Percentiles rank a stretch among this genome's conserved stretches.
phyloP scores from a whole-genome alignment of 352 stramenopile genomes.

The Phytophthora meadii region DNA sequence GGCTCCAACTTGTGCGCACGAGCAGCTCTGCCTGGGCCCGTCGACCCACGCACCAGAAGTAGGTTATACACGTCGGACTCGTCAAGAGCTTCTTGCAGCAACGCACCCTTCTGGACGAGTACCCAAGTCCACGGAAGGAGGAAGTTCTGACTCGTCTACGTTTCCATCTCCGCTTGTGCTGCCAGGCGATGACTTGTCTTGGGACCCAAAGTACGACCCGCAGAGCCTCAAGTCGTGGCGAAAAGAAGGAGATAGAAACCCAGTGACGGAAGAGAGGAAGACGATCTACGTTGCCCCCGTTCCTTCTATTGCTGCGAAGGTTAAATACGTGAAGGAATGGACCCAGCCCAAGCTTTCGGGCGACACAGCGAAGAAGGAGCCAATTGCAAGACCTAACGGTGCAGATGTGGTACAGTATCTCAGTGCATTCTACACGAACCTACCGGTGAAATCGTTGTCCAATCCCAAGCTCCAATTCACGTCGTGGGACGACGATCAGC shows the following conservation, averaged over 20 bases:
- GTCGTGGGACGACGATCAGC: conserved; percentile 16
- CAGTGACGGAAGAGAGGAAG: conserved; percentile 22
- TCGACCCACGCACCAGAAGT: conserved; percentile 18
- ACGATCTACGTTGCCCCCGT: conserved; percentile 30
- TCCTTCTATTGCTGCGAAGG: conserved; percentile 17
- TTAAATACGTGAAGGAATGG: conserved; percentile 26
- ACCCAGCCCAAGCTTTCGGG: conserved; percentile 14
- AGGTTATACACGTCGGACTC: conserved; percentile 18
- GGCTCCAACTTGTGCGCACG: conserved; percentile 12
- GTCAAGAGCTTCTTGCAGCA: conserved; percentile 15
- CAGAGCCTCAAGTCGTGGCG: conserved; percentile 33
- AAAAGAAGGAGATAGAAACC: conserved; percentile 23
- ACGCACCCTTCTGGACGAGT: conserved; percentile 10
- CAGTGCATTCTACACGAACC: conserved; percentile 23
- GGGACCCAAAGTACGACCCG: conserved; percentile 24
- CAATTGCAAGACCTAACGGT: conserved; percentile 8
- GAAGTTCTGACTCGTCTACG: conserved; percentile 4
- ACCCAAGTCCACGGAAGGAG: conserved; percentile 10
- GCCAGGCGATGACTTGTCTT: conserved; percentile 25
- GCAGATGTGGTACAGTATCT: conserved; percentile 23
- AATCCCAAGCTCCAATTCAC: conserved; percentile 28
- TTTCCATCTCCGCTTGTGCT: conserved; percentile 26
- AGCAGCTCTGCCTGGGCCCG: conserved; percentile 14
- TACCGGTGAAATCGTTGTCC: conserved; percentile 25
- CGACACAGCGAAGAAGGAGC: not conserved